Conservation (phyloP, 768 basidiomycete genomes). For the Plicaturopsis crispa region DNA sequence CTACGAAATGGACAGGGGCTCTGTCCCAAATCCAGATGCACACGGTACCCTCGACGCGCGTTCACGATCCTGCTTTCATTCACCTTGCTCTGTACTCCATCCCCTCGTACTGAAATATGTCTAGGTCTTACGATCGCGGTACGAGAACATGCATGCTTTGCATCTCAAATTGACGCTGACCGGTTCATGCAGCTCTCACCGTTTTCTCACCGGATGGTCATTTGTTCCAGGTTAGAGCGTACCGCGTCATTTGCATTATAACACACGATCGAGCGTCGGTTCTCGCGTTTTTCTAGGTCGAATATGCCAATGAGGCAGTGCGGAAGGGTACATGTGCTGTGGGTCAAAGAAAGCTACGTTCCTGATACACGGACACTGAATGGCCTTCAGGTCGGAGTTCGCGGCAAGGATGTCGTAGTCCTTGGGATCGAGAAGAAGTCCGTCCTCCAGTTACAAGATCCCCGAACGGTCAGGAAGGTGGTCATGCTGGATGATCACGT, state of each 20-base stretch:
- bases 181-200: conserved; percentile 65
- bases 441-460: conserved; percentile 94
- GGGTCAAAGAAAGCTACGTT: conserved; percentile 17
- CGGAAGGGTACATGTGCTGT: conserved; percentile 97
- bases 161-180: conserved; percentile 3
- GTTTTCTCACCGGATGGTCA: conserved; percentile 99
- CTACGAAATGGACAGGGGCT: too few relatives aligned
- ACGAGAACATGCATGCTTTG: conserved; percentile 10
- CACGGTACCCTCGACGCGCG: conserved; percentile 37
- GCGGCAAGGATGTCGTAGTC: conserved; percentile 91
- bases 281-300: conserved; percentile 57
- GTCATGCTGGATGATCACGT: conserved; percentile 98
- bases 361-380: background rate
- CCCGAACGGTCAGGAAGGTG: conserved; percentile 94
- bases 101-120: conserved; percentile 41
- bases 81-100: conserved; percentile 8
- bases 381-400: conserved; percentile 76
- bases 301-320: conserved; percentile 98
- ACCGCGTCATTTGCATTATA: conserved; percentile 22
- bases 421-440: conserved; percentile 99
- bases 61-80: conserved; percentile 19
- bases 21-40: background rate
- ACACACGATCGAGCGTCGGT: conserved; percentile 8
- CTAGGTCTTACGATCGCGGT: conserved; percentile 98
- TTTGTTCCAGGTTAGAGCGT: conserved; percentile 76